Evolutionary conservation across 768 basidiomycete species (phyloP), one percentile per base, ranked within the genome.

Genomic region (Mycena galopus): DNA sequence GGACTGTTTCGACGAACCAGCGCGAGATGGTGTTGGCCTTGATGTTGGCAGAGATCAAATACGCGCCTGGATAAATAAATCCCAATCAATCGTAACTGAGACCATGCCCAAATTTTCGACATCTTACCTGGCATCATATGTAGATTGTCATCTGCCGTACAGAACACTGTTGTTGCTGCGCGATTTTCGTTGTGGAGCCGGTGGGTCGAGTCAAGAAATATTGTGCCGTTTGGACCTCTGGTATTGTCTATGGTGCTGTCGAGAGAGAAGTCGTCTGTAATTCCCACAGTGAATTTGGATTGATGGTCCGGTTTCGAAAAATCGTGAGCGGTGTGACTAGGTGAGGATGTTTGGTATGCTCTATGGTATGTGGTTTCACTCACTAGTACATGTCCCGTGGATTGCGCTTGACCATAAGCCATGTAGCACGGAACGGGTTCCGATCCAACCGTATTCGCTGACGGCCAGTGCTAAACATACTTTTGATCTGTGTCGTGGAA

Each of bases 1-100:
- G 0, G 4, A 70, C 14, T 17, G 68, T 70, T 8, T 42, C 61
- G 0, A 56, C n/a, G 10, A 70, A 12, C 12, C n/a, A 70, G 1
- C 23, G 39, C 14, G 19, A 1, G 12, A 70, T 57, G 0, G 61
- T 70, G 2, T 9, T 3, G 1, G 51, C 51, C 39, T 70, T n/a
- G 53, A 70, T 70, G 19, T 70, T 70, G 9, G 68, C 61, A 11
- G 68, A 70, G n/a, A 70, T 64, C 1, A 69, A 27, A 55, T 69
- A 69, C 1, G 59, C 67, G 21, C 67, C 67, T 69, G 23, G 14
- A 37, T 37, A n/a, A n/a, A n/a, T n/a, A n/a, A n/a, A n/a, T n/a
- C n/a, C n/a, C n/a, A n/a, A n/a, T n/a, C n/a, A n/a, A n/a, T n/a
- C n/a, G n/a, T n/a, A n/a, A n/a, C n/a, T n/a, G n/a, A n/a, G n/a